Conservation (phyloP, 306 rosid genomes). For the Carpinus fangiana region DNA sequence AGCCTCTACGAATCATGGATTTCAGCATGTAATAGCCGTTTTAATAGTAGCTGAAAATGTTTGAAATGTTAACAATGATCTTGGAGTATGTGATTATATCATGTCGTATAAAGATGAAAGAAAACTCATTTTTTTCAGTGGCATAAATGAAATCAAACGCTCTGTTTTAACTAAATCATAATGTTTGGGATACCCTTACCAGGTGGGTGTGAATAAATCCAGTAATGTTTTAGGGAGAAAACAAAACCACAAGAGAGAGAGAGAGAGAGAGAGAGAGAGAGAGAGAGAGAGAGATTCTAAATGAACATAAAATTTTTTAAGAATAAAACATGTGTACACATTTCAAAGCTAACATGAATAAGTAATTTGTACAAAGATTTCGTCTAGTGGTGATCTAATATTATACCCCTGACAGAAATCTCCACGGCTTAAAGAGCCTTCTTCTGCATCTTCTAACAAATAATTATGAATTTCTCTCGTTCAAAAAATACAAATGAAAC, state of each 20-base stretch:
- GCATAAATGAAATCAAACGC: too few species aligned
- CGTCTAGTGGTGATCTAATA: conserved; percentile 69
- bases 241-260: not conserved
- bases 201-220: not conserved
- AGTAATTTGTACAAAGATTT: conserved; percentile 57
- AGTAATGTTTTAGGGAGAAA: not conserved
- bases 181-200: not conserved
- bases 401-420: conserved; percentile 50
- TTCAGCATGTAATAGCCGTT: not conserved
- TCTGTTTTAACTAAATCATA: not conserved
- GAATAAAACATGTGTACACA: conserved; percentile 38
- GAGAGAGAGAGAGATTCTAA: not conserved
- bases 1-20: not conserved
- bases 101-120: not conserved
- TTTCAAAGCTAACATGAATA: conserved; percentile 40
- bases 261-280: not conserved
- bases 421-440: conserved; percentile 51
- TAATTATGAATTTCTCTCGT: conserved; percentile 35
- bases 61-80: not conserved
- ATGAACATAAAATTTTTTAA: conserved; percentile 21
- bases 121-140: too few species aligned
- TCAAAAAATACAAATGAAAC: conserved; percentile 40
- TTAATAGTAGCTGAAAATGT: not conserved
- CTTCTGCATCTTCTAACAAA: conserved; percentile 48
- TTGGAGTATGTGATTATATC: not conserved